A percentile compares a stretch with the other conserved stretches of the same genome.
Evolutionary conservation across 73 alveolate species (phyloP).

Genomic region (Tetrahymena borealis): DNA sequence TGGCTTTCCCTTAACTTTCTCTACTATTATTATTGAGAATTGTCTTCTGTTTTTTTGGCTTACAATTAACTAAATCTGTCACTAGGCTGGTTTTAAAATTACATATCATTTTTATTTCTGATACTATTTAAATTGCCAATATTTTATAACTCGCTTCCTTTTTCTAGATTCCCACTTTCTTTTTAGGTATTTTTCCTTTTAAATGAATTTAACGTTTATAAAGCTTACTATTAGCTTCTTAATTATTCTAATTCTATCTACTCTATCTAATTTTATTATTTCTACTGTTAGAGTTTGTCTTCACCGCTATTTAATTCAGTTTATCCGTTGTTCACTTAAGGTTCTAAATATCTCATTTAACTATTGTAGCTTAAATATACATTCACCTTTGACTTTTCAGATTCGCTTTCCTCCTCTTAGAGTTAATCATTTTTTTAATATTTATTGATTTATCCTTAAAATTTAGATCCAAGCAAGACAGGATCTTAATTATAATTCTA

Average conservation of each 20-base stretch:
- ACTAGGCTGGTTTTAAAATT: no score
- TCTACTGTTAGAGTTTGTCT: not conserved
- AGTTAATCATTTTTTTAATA: not conserved
- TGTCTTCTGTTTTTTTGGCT: no score
- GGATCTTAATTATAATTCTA: not conserved
- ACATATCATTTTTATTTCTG: no score
- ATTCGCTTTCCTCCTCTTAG: not conserved
- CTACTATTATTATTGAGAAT: no score
- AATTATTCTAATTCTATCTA: not conserved
- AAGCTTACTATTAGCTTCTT: not conserved
- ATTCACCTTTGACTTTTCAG: not conserved
- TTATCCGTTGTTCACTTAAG: not conserved
- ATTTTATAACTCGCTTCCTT: no score
- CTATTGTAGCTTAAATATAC: not conserved
- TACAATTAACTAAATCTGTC: no score
- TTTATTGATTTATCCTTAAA: not conserved
- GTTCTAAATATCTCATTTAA: not conserved
- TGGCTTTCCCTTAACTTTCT: no score
- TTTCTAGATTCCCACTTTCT: no score
- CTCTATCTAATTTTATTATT: not conserved
- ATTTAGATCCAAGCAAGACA: not conserved
- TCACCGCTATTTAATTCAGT: not conserved
- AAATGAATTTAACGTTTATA: not conserved
- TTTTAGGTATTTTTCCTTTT: not conserved
- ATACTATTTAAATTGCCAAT: no score